phyloP scores from a whole-genome alignment of 345 rosid species.

The Syzygium aromaticum region DNA sequence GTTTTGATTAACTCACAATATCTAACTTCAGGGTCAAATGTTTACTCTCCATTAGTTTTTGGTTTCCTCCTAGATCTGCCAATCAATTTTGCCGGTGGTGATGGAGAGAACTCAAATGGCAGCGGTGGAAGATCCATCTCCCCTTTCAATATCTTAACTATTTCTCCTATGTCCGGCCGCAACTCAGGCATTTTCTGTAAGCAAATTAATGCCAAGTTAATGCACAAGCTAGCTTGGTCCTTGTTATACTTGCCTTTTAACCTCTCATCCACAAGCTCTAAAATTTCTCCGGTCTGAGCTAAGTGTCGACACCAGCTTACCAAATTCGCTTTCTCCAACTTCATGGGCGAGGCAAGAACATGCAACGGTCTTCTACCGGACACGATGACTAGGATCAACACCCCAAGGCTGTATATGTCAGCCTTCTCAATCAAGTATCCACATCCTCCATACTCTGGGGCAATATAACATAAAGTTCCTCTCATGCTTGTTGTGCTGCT shows the following conservation, averaged over 20 bases:
- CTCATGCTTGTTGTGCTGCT: constrained; percentile 99
- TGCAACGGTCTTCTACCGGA: constrained; percentile 94
- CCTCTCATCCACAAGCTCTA: constrained; percentile 86
- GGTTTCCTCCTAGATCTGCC: constrained; percentile 53
- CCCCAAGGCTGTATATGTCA: constrained; percentile 93
- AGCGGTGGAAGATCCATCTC: constrained; percentile 67
- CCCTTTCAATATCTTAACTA: constrained; percentile 75
- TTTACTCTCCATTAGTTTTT: constrained; percentile 37
- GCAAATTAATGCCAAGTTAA: constrained; percentile 78
- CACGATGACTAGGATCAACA: constrained; percentile 76
- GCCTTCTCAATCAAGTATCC: constrained; percentile 95
- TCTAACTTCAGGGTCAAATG: not conserved
- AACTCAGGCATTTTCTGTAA: constrained; percentile 85
- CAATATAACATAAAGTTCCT: constrained; percentile 93
- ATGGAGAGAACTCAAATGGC: constrained; percentile 83
- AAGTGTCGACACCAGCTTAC: constrained; percentile 95
- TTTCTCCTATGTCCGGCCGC: constrained; percentile 75
- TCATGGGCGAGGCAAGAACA: constrained; percentile 91
- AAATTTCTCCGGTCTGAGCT: constrained; percentile 71
- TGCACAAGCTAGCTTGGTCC: constrained; percentile 80
- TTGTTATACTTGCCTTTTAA: constrained; percentile 58
- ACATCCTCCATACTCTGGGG: constrained; percentile 86
- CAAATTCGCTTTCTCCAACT: constrained; percentile 91
- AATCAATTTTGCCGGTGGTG: constrained; percentile 65
- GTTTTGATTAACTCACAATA: not conserved